Base-by-base conservation (phyloP, 2,329 filamentous ascomycete species). In the Fusarium sublunatum region DNA sequence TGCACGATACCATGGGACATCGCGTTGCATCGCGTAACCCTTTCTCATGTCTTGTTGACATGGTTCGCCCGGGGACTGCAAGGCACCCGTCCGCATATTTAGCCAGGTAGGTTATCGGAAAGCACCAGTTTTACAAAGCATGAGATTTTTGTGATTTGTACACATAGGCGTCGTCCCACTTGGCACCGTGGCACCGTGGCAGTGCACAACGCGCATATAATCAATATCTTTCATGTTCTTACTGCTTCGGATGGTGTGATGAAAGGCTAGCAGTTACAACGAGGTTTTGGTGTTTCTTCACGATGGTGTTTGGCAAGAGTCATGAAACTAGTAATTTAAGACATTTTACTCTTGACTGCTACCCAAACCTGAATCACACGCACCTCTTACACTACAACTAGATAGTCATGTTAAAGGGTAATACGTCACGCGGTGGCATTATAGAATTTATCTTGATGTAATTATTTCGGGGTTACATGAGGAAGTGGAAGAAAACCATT, bases 1-100 rank as follows among this genome's bases (percentile, higher is more conserved):
- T 61, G 56, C 61, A 43, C 61, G 43, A 65, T 58, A 44, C 57
- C 52, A 65, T 57, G 61, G 57, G 61, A 65, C 45, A 62, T 65
- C 47, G 61, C 35, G 57, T 62, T 65, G 53, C 57, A 65, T 58
- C 44, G 57, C 58, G 51, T 38, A 47, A 36, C 40, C 41, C 38
- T 47, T 13, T 44, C 43, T 61, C 39, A 35, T 19, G 25, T 42
- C 32, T 35, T 53, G 29, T 31, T 53, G 34, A 19, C 22, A 48
- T 29, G 46, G 61, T 51, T 65, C 45, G 54, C 52, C 41, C 19
- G 31, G 36, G 24, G 43, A 65, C 53, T 32, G 48, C 38, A 61
- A 65, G 36, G 61, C 60, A 50, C 15, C 32, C 26, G 42, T 47
- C 7, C 56, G 52, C 51, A 53, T 38, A 31, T 13, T 31, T 11